Conservation (phyloP, 768 basidiomycete species). For the Panus rudis region DNA sequence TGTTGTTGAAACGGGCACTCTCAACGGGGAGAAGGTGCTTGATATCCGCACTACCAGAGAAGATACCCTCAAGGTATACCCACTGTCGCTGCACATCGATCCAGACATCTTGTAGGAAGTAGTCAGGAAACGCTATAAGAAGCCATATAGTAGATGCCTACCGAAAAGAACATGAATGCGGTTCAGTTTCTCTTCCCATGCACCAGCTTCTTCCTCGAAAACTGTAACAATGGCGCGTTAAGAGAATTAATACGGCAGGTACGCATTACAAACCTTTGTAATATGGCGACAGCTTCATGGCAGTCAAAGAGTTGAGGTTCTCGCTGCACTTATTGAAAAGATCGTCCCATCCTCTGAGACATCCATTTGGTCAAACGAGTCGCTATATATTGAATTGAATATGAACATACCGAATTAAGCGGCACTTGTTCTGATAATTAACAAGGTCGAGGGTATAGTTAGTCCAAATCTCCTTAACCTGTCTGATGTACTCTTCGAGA, state of each 20-base stretch:
- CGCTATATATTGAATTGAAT: background rate
- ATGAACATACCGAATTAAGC: constrained; percentile 68
- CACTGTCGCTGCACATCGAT: constrained; percentile 99
- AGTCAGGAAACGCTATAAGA: constrained; percentile 5
- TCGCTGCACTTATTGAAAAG: constrained; percentile 96
- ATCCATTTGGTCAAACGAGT: background rate
- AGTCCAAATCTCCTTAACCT: constrained; percentile 96
- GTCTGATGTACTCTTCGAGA: constrained; percentile 89
- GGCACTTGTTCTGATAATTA: constrained; percentile 98
- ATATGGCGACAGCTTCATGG: constrained; percentile 98
- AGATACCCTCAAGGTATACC: constrained; percentile 99
- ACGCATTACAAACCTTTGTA: constrained; percentile 67
- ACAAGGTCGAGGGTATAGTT: constrained; percentile 93
- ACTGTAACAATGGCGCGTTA: constrained; percentile 36
- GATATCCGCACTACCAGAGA: constrained; percentile 99
- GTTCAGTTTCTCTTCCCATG: constrained; percentile 97
- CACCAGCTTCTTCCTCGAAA: constrained; percentile 87
- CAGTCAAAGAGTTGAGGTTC: constrained; percentile 89
- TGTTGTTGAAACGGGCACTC: constrained; percentile 95
- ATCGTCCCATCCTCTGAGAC: constrained; percentile 86
- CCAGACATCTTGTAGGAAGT: constrained; percentile 71
- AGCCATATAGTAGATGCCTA: constrained; percentile 25
- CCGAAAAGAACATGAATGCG: constrained; percentile 95
- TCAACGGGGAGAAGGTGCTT: constrained; percentile 98
- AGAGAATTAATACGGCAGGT: constrained; percentile 6